Percentiles rank a stretch among this genome's conserved stretches.
Evolutionary conservation across 2,329 filamentous ascomycete species (phyloP).

Genomic region (Fusarium nodosum): DNA sequence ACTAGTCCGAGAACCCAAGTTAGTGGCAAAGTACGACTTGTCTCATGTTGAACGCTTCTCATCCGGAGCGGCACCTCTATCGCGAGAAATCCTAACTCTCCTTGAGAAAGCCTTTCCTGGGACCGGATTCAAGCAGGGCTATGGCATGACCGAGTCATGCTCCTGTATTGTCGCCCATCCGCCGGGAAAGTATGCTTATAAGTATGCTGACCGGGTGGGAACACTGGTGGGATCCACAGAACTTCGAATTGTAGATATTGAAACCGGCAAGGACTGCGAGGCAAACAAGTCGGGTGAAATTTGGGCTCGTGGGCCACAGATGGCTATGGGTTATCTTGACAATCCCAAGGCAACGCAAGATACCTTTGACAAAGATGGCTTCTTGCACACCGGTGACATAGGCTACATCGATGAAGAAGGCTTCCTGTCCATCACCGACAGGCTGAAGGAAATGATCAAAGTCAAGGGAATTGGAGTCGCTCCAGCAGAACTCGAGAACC

Average conservation of each 20-base stretch:
- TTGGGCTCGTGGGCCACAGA: conserved; percentile 3
- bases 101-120: conserved; percentile 34
- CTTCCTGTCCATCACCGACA: conserved; percentile 1
- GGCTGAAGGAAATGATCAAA: conserved; percentile 28
- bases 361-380: not conserved
- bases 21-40: conserved; percentile 25
- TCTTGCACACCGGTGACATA: conserved; percentile 12
- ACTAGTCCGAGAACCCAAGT: conserved; percentile 1
- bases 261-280: conserved; percentile 69
- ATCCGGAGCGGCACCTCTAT: conserved; percentile 39
- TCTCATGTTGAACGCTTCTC: conserved; percentile 26
- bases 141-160: conserved; percentile 90
- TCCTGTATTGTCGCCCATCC: conserved; percentile 82
- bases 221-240: conserved; percentile 68
- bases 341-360: not conserved
- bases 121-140: conserved; percentile 60
- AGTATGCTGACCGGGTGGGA: conserved; percentile 25
- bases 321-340: conserved; percentile 13
- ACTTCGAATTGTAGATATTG: conserved; percentile 76
- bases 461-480: conserved; percentile 20
- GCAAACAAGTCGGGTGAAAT: conserved; percentile 67
- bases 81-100: conserved; percentile 15
- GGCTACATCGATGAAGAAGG: conserved; percentile 6
- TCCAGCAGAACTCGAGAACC: conserved; percentile 11
- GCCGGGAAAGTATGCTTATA: conserved; percentile 69